Evolutionary conservation across 1,139 yeast genomes (phyloP).

Genomic region (Yamadazyma jaroonii): DNA sequence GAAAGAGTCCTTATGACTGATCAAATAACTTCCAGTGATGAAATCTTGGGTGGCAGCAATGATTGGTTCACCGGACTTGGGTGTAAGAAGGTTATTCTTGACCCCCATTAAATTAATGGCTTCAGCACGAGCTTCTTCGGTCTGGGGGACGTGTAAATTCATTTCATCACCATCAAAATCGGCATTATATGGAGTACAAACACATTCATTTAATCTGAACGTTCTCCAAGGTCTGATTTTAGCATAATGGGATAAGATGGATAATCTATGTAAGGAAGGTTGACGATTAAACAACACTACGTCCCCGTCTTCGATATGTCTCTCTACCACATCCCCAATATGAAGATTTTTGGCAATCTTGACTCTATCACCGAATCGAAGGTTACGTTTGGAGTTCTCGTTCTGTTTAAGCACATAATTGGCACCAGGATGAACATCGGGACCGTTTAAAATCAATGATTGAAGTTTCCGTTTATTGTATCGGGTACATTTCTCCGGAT

Average conservation of each 20-base stretch:
- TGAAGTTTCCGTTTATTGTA: slow-evolving; percentile 81
- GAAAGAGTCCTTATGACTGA: slow-evolving; percentile 90
- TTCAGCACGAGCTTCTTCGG: slow-evolving; percentile 98
- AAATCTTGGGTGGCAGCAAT: slow-evolving; percentile 99
- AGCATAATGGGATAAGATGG: slow-evolving; percentile 93
- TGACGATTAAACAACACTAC: slow-evolving; percentile 95
- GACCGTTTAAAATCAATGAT: slow-evolving; percentile 75
- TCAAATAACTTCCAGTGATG: slow-evolving; percentile 91
- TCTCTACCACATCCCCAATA: slow-evolving; percentile 93
- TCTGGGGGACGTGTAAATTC: slow-evolving; percentile 98
- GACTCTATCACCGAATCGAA: slow-evolving; percentile 82
- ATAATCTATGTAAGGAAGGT: slow-evolving; percentile 92
- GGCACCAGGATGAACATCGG: slow-evolving; percentile 93
- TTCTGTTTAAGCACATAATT: slow-evolving; percentile 82
- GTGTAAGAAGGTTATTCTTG: slow-evolving; percentile 88
- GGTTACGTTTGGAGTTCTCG: slow-evolving; percentile 82
- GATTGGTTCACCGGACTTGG: slow-evolving; percentile 97
- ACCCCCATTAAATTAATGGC: slow-evolving; percentile 98
- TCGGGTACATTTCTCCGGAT: slow-evolving; percentile 91
- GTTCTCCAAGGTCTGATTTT: slow-evolving; percentile 98
- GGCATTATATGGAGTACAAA: slow-evolving; percentile 98
- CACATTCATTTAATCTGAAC: slow-evolving; percentile 95
- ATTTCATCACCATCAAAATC: slow-evolving; percentile 99
- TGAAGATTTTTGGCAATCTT: slow-evolving; percentile 74
- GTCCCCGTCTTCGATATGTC: slow-evolving; percentile 97